Conservation (phyloP, 1,284 basidiomycete genomes). For the Thecaphora thlaspeos region DNA sequence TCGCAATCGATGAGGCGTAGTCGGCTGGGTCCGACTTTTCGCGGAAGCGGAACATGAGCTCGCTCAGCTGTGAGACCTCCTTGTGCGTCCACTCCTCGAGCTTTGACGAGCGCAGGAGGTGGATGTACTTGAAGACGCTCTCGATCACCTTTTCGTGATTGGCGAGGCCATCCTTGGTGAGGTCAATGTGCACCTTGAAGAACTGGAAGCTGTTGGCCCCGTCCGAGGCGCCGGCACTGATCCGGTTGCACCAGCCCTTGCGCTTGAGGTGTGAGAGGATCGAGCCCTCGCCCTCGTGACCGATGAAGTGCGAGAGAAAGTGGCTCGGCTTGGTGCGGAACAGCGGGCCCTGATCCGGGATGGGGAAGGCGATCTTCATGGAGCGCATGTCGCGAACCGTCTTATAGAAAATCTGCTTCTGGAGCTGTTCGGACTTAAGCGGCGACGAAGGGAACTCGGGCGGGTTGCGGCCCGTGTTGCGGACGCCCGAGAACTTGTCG, state of each 20-base stretch:
- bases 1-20: constrained; percentile 77
- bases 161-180: constrained; percentile 85
- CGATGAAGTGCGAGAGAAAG: constrained; percentile 82
- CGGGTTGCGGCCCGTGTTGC: constrained; percentile 67
- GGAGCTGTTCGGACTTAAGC: constrained; percentile 57
- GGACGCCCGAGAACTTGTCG: constrained; percentile 73
- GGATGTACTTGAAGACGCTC: constrained; percentile 81
- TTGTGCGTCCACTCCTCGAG: constrained; percentile 74
- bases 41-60: constrained; percentile 80
- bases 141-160: constrained; percentile 75
- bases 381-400: constrained; percentile 87
- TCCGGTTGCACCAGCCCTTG: constrained; percentile 82
- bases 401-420: constrained; percentile 82
- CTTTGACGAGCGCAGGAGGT: constrained; percentile 71
- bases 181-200: constrained; percentile 78
- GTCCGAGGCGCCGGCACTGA: constrained; percentile 73
- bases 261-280: constrained; percentile 86
- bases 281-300: constrained; percentile 94
- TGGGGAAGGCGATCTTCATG: constrained; percentile 75
- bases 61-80: constrained; percentile 74
- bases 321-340: constrained; percentile 78
- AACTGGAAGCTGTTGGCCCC: constrained; percentile 75
- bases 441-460: constrained; percentile 75
- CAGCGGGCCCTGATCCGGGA: constrained; percentile 69
- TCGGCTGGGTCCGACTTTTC: constrained; percentile 78